Conservation (phyloP, 1,284 basidiomycete species). For the Pyrrhoderma lamaoense region DNA sequence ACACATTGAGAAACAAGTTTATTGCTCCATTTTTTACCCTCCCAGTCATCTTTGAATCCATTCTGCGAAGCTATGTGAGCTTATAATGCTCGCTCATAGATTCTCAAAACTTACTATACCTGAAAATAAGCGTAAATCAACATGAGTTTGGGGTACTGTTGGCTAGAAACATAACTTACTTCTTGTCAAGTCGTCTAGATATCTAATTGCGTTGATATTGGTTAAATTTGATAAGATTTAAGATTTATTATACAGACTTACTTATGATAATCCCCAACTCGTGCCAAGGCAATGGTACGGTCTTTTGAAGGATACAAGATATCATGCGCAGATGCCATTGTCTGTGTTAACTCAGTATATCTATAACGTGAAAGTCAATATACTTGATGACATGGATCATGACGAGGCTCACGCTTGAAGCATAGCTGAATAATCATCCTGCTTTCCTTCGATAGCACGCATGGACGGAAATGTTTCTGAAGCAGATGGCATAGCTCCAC, state of each 20-base stretch:
- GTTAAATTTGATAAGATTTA: too few species aligned
- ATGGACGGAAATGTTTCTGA: slow-evolving; percentile 30
- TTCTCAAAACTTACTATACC: slow-evolving; percentile 9
- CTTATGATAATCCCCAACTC: slow-evolving; percentile 34
- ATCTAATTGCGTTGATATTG: slow-evolving; percentile 5
- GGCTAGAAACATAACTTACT: slow-evolving; percentile 1
- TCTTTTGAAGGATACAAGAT: slow-evolving; percentile 32
- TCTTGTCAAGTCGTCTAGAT: slow-evolving; percentile 28
- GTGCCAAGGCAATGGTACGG: slow-evolving; percentile 29
- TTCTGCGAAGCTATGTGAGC: slow-evolving; percentile 19
- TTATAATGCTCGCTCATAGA: background rate
- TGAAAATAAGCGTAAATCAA: background rate
- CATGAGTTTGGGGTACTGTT: background rate
- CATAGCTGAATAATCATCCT: slow-evolving; percentile 23
- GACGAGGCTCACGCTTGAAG: slow-evolving; percentile 19
- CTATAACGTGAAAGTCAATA: background rate
- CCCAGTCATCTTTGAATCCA: slow-evolving; percentile 25
- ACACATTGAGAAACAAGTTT: slow-evolving; percentile 23
- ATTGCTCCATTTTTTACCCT: slow-evolving; percentile 26
- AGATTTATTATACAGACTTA: slow-evolving; percentile 13
- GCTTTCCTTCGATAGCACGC: slow-evolving; percentile 17
- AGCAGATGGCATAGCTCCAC: slow-evolving; percentile 25
- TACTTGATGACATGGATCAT: background rate
- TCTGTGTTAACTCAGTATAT: slow-evolving; percentile 31
- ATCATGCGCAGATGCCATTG: slow-evolving; percentile 36